Evolutionary conservation across 1,284 basidiomycete genomes (phyloP).

Genomic region (Microbotryum silenes-acaulis): DNA sequence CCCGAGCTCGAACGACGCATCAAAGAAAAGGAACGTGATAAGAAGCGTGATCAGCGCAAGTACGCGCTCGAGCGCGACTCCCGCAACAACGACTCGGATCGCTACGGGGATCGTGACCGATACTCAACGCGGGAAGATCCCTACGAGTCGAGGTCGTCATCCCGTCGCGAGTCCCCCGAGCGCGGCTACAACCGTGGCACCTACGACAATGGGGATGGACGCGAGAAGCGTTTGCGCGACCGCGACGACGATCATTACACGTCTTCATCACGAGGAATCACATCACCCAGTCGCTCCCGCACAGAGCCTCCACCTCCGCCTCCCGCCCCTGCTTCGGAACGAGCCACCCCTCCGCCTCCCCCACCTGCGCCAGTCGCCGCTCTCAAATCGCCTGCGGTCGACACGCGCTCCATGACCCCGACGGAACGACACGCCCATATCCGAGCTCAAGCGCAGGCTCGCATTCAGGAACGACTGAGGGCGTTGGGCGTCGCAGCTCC

Average conservation of each 20-base stretch:
- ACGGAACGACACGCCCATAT: conserved; percentile 77
- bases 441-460: conserved; percentile 70
- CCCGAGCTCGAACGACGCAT: conserved; percentile 84
- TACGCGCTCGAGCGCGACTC: conserved; percentile 73
- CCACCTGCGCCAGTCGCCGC: conserved; percentile 48
- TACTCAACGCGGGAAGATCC: conserved; percentile 44
- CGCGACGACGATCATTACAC: conserved; percentile 36
- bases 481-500: conserved; percentile 67
- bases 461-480: conserved; percentile 78
- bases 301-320: conserved; percentile 35
- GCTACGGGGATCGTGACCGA: conserved; percentile 16
- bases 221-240: conserved; percentile 8
- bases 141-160: conserved; percentile 28
- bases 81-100: conserved; percentile 67
- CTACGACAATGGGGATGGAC: conserved; percentile 40
- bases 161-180: conserved; percentile 27
- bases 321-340: conserved; percentile 31
- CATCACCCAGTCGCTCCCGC: conserved; percentile 44
- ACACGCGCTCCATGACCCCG: conserved; percentile 67
- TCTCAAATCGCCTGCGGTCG: conserved; percentile 48
- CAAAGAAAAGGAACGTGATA: conserved; percentile 67
- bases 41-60: conserved; percentile 66
- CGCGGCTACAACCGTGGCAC: conserved; percentile 30
- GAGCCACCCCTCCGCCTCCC: conserved; percentile 42
- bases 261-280: conserved; percentile 38